These are phyloP conservation scores for Pyricularia sp. DNA, from an alignment of 2,329 filamentous ascomycete genomes.

Conservation along the genomic window DNA sequence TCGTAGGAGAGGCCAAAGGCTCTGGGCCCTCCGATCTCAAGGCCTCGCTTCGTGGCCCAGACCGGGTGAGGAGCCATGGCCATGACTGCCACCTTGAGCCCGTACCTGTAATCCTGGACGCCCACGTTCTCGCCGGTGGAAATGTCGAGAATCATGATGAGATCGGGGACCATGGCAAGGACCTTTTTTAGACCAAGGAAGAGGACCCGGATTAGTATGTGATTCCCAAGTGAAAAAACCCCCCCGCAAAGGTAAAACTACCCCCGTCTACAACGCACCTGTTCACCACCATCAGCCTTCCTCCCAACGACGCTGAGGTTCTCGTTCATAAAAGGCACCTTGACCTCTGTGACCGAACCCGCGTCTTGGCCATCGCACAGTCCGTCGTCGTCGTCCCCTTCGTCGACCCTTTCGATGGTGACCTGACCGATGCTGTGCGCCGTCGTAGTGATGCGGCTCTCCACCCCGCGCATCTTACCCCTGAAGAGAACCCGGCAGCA, in stretches of 20 bases:
- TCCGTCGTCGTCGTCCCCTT: conserved; percentile 24
- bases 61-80: conserved; percentile 29
- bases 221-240: not conserved
- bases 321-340: conserved; percentile 66
- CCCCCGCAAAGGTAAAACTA: not conserved
- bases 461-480: conserved; percentile 54
- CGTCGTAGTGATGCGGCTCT: conserved; percentile 39
- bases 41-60: conserved; percentile 31
- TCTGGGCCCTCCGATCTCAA: conserved; percentile 39
- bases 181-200: conserved; percentile 14
- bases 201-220: not conserved
- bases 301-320: conserved; percentile 43
- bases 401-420: conserved; percentile 40
- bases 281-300: conserved; percentile 11
- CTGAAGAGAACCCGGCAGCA: conserved; percentile 50
- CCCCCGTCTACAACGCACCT: conserved; percentile 9
- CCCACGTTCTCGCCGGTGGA: conserved; percentile 47
- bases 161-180: conserved; percentile 45
- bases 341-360: conserved; percentile 38
- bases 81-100: conserved; percentile 38
- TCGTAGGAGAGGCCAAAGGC: conserved; percentile 36
- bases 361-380: conserved; percentile 18
- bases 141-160: conserved; percentile 45
- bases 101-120: conserved; percentile 46
- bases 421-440: conserved; percentile 53